Percentiles rank a stretch among this genome's conserved stretches.
phyloP scores from a whole-genome alignment of 768 basidiomycete species.

The Amylocystis lapponica region DNA sequence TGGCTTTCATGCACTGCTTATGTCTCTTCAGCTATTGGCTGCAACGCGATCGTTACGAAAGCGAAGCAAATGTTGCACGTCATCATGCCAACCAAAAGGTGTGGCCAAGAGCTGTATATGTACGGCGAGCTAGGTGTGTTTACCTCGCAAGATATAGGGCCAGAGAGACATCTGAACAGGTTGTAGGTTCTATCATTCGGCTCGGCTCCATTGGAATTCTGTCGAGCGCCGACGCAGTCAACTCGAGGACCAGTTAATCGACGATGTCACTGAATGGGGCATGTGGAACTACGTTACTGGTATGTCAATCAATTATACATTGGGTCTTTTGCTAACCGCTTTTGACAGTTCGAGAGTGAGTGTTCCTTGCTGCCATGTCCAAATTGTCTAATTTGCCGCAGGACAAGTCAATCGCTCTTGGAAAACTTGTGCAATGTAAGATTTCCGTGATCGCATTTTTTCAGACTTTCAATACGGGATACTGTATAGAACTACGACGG shows the following conservation, averaged over 20 bases:
- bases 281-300: slow-evolving; percentile 67
- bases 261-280: slow-evolving; percentile 70
- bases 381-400: slow-evolving; percentile 12
- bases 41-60: slow-evolving; percentile 50
- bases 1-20: background rate
- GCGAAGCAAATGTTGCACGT: slow-evolving; percentile 62
- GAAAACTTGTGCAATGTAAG: slow-evolving; percentile 43
- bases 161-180: background rate
- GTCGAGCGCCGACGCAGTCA: slow-evolving; percentile 59
- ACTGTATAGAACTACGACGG: slow-evolving; percentile 64
- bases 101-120: slow-evolving; percentile 70
- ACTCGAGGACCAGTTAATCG: slow-evolving; percentile 58
- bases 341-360: slow-evolving; percentile 26
- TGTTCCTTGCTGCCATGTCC: slow-evolving; percentile 2
- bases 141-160: background rate
- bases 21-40: slow-evolving; percentile 55
- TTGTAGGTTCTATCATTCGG: slow-evolving; percentile 62
- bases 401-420: slow-evolving; percentile 34
- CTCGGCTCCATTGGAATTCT: slow-evolving; percentile 65
- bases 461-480: background rate
- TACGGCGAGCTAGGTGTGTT: slow-evolving; percentile 58
- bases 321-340: slow-evolving; percentile 1
- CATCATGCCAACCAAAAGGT: slow-evolving; percentile 66
- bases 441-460: background rate
- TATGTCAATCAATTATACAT: slow-evolving; percentile 13